Evolutionary conservation across 2,329 filamentous ascomycete species (phyloP).

Genomic region (Ophidiomyces ophidiicola): DNA sequence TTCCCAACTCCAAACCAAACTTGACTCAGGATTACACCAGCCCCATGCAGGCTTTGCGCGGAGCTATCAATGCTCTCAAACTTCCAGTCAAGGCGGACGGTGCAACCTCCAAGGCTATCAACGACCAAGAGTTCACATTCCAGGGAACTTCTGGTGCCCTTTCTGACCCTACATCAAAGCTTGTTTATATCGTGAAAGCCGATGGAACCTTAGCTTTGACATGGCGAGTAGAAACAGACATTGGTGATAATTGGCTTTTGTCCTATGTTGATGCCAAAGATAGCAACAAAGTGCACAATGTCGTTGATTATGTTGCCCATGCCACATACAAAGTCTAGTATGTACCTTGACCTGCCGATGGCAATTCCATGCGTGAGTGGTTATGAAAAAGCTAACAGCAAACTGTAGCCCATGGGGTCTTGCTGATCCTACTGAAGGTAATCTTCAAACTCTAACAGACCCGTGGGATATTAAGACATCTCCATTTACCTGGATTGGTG

Average conservation of each 20-base stretch:
- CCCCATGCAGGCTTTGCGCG: conserved; percentile 12
- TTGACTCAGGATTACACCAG: conserved; percentile 10
- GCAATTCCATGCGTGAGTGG: too few relatives aligned
- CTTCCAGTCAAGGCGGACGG: conserved; percentile 12
- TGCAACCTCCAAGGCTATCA: conserved; percentile 8
- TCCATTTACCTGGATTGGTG: conserved; percentile 12
- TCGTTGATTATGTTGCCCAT: conserved; percentile 13
- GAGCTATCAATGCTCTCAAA: conserved; percentile 9
- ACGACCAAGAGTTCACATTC: conserved; percentile 10
- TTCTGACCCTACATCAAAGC: conserved; percentile 10
- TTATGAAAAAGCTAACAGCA: not conserved
- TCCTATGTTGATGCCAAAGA: conserved; percentile 14
- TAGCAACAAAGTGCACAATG: conserved; percentile 11
- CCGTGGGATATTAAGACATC: conserved; percentile 12
- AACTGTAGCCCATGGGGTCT: conserved; percentile 11
- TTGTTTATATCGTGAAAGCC: conserved; percentile 12
- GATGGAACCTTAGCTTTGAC: conserved; percentile 13
- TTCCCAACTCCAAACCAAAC: conserved; percentile 12
- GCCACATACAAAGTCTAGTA: conserved; percentile 14
- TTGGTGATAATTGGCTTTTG: conserved; percentile 15
- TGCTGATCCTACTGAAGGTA: conserved; percentile 13
- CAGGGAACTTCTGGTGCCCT: conserved; percentile 14
- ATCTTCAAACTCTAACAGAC: conserved; percentile 8
- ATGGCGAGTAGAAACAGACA: conserved; percentile 14
- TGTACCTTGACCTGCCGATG: not conserved